These are phyloP conservation scores for Suhomyces bribrorum DNA, from an alignment of 1,139 yeast genomes.

Conservation along the genomic window DNA sequence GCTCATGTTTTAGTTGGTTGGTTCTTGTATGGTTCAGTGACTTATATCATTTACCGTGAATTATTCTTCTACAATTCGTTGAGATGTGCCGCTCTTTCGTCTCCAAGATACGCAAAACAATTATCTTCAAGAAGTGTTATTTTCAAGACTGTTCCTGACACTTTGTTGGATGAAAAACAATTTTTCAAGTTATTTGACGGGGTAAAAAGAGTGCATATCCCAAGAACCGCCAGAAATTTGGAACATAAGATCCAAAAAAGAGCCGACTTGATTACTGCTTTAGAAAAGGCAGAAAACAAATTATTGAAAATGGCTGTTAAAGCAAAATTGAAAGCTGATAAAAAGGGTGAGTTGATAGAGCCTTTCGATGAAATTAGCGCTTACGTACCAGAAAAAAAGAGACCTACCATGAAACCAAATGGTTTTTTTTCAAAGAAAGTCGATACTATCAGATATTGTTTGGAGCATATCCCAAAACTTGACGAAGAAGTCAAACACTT, in stretches of 20 bases:
- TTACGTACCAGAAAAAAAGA: slow-evolving; percentile 75
- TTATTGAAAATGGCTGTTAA: slow-evolving; percentile 63
- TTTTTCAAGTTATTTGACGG: slow-evolving; percentile 64
- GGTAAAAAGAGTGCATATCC: slow-evolving; percentile 72
- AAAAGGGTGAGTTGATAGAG: slow-evolving; percentile 51
- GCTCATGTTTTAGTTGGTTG: slow-evolving; percentile 87
- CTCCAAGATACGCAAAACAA: slow-evolving; percentile 75
- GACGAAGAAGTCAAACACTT: slow-evolving; percentile 54
- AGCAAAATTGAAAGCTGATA: slow-evolving; percentile 62
- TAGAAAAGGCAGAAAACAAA: slow-evolving; percentile 71
- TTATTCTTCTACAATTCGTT: slow-evolving; percentile 75
- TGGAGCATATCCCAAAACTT: slow-evolving; percentile 54
- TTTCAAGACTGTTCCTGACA: slow-evolving; percentile 77
- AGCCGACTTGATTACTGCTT: slow-evolving; percentile 55
- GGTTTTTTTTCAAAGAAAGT: slow-evolving; percentile 56
- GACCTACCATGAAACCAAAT: slow-evolving; percentile 69
- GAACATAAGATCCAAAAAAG: slow-evolving; percentile 61
- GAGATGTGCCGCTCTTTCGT: slow-evolving; percentile 76
- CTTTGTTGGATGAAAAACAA: slow-evolving; percentile 62
- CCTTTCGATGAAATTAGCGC: slow-evolving; percentile 54
- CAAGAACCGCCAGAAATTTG: slow-evolving; percentile 65
- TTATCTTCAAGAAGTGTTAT: slow-evolving; percentile 78
- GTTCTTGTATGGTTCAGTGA: slow-evolving; percentile 69
- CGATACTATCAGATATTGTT: slow-evolving; percentile 61
- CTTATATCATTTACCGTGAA: slow-evolving; percentile 79